Base-by-base conservation (phyloP, 306 rosid species). In the Cucumis sativus region DNA sequence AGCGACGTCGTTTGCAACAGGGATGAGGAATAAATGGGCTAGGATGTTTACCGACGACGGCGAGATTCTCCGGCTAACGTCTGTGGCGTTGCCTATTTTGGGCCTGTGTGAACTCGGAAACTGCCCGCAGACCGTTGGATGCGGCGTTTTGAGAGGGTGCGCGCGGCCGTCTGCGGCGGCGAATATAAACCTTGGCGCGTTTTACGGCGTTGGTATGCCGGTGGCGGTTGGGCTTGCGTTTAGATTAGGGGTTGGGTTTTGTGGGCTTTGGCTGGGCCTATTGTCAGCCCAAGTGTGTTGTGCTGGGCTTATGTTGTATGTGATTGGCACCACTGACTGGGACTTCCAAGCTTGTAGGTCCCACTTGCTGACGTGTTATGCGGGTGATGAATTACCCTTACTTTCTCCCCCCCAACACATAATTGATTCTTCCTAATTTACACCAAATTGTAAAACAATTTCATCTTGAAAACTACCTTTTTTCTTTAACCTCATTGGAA, bases 71-170 rank as follows among this genome's bases (percentile, higher is more conserved):
- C 82, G 84, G 59, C 81, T 94, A 41, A 94, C 97, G 0, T 72
- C 95, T 3, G 81, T 82, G 0, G 98, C 97, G 2, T 61, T 94
- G 39, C 98, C 97, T 0, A 94, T 94, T 62, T 78, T 94, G 13
- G 98, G 98, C n/a, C 84, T 94, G 10, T 94, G 98, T 49, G 98
- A 94, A 78, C 91, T 94, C 3, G 98, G 98, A 0, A 94, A 94
- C 82, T 94, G 98, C 9, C 98, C 98, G 2, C 98, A 94, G 84
- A 94, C 98, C 7, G 98, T 94, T 8, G 92, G 83, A 1, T 94
- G 97, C 35, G 98, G 97, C 9, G 98, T 94, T 0, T 81, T 94
- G 9, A 80, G 98, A 56, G 98, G 98, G 14, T 85, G 91, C 11
- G 98, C 98, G 2, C 71, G 97, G 25, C 98, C 98, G 4, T 81